These are phyloP conservation scores for Coriolopsis trogii DNA, from an alignment of 1,284 basidiomycete species.

Conservation along the genomic window DNA sequence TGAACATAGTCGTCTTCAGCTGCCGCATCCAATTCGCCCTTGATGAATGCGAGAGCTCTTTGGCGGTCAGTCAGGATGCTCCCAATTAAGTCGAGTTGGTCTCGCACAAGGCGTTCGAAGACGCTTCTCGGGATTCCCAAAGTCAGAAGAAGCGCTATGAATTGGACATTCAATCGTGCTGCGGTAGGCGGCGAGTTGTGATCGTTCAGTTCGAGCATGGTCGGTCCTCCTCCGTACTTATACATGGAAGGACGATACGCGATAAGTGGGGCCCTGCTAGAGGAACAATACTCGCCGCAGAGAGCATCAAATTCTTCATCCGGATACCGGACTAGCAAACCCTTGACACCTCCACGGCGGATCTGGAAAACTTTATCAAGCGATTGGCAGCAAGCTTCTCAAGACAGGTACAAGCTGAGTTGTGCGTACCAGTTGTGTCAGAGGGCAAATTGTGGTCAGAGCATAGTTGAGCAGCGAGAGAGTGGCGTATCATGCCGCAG, in stretches of 20 bases:
- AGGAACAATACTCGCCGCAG: background rate
- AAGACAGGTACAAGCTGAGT: background rate
- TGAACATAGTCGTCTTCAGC: conserved; percentile 18
- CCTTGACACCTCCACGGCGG: conserved; percentile 26
- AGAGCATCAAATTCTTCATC: conserved; percentile 20
- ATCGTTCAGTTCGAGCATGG: conserved; percentile 24
- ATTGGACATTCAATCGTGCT: conserved; percentile 23
- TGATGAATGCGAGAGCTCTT: conserved; percentile 20
- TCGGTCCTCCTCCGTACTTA: conserved; percentile 27
- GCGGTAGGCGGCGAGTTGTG: conserved; percentile 13
- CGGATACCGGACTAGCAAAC: conserved; percentile 26
- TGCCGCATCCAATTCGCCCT: conserved; percentile 24
- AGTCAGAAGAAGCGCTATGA: conserved; percentile 21
- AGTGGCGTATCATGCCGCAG: conserved; percentile 27
- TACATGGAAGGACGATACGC: conserved; percentile 27
- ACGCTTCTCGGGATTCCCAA: conserved; percentile 14
- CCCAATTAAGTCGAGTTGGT: conserved; percentile 25
- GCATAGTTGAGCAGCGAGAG: conserved; percentile 22
- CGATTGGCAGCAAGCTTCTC: background rate
- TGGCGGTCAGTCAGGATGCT: conserved; percentile 24
- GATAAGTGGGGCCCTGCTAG: background rate
- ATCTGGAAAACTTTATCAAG: conserved; percentile 25
- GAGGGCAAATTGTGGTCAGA: conserved; percentile 10
- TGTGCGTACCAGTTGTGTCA: conserved; percentile 19
- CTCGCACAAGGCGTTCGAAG: conserved; percentile 20